phyloP scores from a whole-genome alignment of 768 basidiomycete genomes.

The Hysterangium stoloniferum region DNA sequence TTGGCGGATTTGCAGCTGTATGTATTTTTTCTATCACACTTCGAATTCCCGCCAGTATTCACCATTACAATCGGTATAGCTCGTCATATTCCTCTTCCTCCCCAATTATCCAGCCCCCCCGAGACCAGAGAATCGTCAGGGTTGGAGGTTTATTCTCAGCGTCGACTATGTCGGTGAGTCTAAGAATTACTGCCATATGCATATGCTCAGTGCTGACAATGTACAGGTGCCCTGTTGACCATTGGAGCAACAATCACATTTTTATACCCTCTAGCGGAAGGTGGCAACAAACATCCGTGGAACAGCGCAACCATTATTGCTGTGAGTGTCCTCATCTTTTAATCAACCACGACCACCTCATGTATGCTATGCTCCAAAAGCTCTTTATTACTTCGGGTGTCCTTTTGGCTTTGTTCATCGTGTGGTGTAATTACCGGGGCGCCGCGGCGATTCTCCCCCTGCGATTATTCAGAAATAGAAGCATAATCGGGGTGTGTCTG shows the following conservation, averaged over 20 bases:
- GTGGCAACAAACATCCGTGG: slow-evolving; percentile 31
- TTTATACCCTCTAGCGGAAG: slow-evolving; percentile 33
- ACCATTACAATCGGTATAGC: slow-evolving; percentile 17
- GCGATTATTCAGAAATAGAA: slow-evolving; percentile 5
- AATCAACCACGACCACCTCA: no score
- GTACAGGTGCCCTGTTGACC: slow-evolving; percentile 19
- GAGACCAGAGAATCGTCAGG: slow-evolving; percentile 13
- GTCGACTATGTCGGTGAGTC: slow-evolving; percentile 7
- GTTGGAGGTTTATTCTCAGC: slow-evolving; percentile 7
- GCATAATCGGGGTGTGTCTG: slow-evolving; percentile 1
- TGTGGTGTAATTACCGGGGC: slow-evolving; percentile 4
- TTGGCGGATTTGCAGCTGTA: slow-evolving; percentile 10
- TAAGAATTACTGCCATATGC: no score
- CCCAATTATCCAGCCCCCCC: slow-evolving; percentile 19
- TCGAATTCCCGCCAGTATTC: no score
- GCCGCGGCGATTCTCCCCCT: slow-evolving; percentile 5
- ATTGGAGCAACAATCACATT: slow-evolving; percentile 29
- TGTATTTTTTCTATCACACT: no score
- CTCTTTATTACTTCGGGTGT: slow-evolving; percentile 4
- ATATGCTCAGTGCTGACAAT: background rate
- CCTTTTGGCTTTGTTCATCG: background rate
- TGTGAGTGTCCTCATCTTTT: background rate
- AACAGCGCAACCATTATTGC: slow-evolving; percentile 8
- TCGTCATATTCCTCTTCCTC: slow-evolving; percentile 27
- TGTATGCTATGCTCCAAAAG: background rate